Evolutionary conservation across 768 basidiomycete species (phyloP).

Genomic region (Pleurotus pulmonarius): DNA sequence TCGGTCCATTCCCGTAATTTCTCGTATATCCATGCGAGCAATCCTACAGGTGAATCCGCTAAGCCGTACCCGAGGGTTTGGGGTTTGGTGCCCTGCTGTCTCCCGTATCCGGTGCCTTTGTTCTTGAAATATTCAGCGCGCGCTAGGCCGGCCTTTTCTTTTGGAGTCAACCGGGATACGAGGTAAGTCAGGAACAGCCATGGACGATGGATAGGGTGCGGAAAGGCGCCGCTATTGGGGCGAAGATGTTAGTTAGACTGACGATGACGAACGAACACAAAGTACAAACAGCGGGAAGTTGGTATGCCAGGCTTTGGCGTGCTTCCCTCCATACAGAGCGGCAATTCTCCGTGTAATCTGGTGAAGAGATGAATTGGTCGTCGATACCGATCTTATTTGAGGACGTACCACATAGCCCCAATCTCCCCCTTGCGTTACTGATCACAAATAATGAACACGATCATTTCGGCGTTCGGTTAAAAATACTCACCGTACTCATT

Average conservation of each 20-base stretch:
- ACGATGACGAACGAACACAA: not conserved
- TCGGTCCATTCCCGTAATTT: constrained; percentile 48
- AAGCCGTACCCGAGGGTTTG: constrained; percentile 38
- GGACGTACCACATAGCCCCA: constrained; percentile 18
- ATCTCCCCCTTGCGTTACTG: constrained; percentile 41
- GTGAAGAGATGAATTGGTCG: too few relatives aligned
- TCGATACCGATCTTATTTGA: too few relatives aligned
- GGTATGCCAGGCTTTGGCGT: constrained; percentile 51
- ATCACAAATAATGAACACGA: not conserved
- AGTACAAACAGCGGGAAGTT: constrained; percentile 36
- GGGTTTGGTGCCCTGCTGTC: constrained; percentile 27
- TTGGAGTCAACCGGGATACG: constrained; percentile 1
- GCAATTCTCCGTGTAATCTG: constrained; percentile 27
- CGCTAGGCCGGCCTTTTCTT: constrained; percentile 30
- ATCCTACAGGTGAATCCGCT: constrained; percentile 40
- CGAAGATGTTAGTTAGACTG: not conserved
- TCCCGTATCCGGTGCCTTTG: constrained; percentile 21
- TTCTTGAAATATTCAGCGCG: constrained; percentile 23
- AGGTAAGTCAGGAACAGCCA: constrained; percentile 4
- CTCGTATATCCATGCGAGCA: constrained; percentile 45
- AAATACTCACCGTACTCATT: constrained; percentile 35
- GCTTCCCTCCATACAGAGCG: constrained; percentile 26
- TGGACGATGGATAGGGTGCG: constrained; percentile 2
- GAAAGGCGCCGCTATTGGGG: not conserved
- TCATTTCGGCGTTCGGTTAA: not conserved